Evolutionary conservation across 192 early-diverging fungal genomes (phyloP).

Genomic region (Mycoemilia scoparia): DNA sequence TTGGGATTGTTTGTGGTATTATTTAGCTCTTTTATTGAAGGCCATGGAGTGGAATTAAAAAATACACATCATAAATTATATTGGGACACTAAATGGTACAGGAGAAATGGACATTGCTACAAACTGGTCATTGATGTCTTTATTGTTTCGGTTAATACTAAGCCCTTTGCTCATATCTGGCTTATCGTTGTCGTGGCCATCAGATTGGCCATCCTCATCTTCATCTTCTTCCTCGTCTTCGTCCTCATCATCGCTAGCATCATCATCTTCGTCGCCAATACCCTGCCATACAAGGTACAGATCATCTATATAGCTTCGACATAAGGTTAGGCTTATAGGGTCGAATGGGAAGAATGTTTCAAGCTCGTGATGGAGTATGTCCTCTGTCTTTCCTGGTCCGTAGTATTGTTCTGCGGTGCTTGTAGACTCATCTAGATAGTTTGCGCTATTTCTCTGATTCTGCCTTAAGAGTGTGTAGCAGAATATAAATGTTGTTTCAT

Average conservation of each 20-base stretch:
- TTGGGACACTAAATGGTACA: neutral
- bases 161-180: too few species aligned
- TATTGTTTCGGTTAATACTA: too few species aligned
- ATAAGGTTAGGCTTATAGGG: constrained; percentile 59
- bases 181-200: too few species aligned
- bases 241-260: constrained; percentile 36
- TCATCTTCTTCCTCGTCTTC: constrained; percentile 27
- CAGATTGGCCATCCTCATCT: constrained; percentile 28
- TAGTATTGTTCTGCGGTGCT: constrained; percentile 1
- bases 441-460: constrained; percentile 20
- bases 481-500: constrained; percentile 69
- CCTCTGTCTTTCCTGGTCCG: constrained; percentile 2
- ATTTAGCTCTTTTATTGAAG: too few species aligned
- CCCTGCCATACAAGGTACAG: constrained; percentile 71
- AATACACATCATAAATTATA: neutral
- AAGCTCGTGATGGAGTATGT: constrained; percentile 26
- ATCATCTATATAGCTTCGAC: constrained; percentile 41
- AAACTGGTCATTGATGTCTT: constrained; percentile 13
- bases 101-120: constrained; percentile 25
- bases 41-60: neutral
- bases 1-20: too few species aligned
- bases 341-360: constrained; percentile 90
- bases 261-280: constrained; percentile 37
- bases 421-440: constrained; percentile 1
- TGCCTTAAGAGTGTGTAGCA: constrained; percentile 59